These are phyloP conservation scores for Rutstroemia sp. DNA, from an alignment of 2,329 filamentous ascomycete genomes.

Conservation along the genomic window DNA sequence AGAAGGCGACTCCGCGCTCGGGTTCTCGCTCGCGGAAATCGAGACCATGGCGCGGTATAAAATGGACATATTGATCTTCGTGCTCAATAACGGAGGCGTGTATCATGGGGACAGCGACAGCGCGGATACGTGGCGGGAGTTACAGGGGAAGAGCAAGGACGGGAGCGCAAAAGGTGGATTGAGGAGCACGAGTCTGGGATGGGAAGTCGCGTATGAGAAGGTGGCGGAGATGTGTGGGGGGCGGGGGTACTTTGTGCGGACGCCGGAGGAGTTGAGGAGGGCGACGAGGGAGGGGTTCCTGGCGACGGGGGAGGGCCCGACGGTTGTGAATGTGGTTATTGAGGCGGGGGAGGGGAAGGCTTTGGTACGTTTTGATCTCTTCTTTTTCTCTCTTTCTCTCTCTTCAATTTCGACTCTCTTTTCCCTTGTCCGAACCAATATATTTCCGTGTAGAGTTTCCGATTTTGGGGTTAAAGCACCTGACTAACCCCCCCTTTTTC, in stretches of 20 bases:
- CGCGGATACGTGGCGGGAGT: constrained; percentile 36
- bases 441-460: too few relatives aligned
- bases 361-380: constrained; percentile 18
- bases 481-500: not conserved
- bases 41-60: constrained; percentile 48
- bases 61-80: constrained; percentile 47
- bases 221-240: constrained; percentile 48
- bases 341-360: constrained; percentile 41
- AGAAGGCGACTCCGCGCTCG: constrained; percentile 49
- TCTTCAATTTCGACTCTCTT: too few relatives aligned
- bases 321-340: constrained; percentile 48
- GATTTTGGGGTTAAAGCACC: too few relatives aligned
- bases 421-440: too few relatives aligned
- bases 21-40: constrained; percentile 47
- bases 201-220: constrained; percentile 48
- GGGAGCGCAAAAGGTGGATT: constrained; percentile 26
- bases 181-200: constrained; percentile 43
- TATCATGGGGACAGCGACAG: constrained; percentile 38
- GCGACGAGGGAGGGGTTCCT: constrained; percentile 45
- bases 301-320: constrained; percentile 34
- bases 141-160: constrained; percentile 31
- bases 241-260: constrained; percentile 43
- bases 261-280: constrained; percentile 41
- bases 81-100: constrained; percentile 48
- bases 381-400: too few relatives aligned